Percentiles rank a stretch among this genome's conserved stretches.
Conservation (phyloP, 352 stramenopile species). For the Blastocystis sp. region DNA sequence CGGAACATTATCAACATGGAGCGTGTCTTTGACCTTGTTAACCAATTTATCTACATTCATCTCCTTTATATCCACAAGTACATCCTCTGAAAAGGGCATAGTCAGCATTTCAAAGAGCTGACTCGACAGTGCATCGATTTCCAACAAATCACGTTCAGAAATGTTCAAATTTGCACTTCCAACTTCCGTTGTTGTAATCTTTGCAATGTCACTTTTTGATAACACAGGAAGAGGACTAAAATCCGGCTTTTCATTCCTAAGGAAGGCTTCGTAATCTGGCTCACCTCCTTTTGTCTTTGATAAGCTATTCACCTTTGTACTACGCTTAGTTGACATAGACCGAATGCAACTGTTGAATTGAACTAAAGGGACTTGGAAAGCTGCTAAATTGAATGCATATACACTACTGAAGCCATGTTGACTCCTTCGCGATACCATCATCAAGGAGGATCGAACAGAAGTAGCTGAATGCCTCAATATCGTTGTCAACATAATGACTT, state of each 20-base stretch:
- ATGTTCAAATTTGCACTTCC: slow-evolving; percentile 44
- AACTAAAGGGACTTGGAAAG: too few relatives aligned
- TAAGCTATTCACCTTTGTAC: too few relatives aligned
- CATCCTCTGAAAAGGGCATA: slow-evolving; percentile 13
- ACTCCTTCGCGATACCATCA: too few relatives aligned
- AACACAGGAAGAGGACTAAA: slow-evolving; percentile 47
- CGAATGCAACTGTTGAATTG: too few relatives aligned
- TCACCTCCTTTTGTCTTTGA: too few relatives aligned
- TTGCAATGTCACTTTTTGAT: background rate
- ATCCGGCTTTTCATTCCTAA: slow-evolving; percentile 2
- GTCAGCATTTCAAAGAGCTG: slow-evolving; percentile 19
- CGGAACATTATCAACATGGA: slow-evolving; percentile 41
- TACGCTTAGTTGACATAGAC: too few relatives aligned
- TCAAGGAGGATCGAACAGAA: too few relatives aligned
- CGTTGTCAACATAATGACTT: too few relatives aligned
- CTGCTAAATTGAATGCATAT: too few relatives aligned
- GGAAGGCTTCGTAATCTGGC: too few relatives aligned
- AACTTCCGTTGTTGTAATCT: slow-evolving; percentile 29
- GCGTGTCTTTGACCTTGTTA: slow-evolving; percentile 10
- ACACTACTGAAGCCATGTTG: too few relatives aligned
- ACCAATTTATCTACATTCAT: slow-evolving; percentile 43
- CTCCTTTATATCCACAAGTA: slow-evolving; percentile 9
- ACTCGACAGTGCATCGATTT: background rate
- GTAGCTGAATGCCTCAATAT: too few relatives aligned
- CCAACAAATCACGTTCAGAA: slow-evolving; percentile 25